Percentiles rank a stretch among this genome's conserved stretches.
These are phyloP conservation scores for Melampsora abietis-canadensis DNA, from an alignment of 1,284 basidiomycete species.

Conservation along the genomic window DNA sequence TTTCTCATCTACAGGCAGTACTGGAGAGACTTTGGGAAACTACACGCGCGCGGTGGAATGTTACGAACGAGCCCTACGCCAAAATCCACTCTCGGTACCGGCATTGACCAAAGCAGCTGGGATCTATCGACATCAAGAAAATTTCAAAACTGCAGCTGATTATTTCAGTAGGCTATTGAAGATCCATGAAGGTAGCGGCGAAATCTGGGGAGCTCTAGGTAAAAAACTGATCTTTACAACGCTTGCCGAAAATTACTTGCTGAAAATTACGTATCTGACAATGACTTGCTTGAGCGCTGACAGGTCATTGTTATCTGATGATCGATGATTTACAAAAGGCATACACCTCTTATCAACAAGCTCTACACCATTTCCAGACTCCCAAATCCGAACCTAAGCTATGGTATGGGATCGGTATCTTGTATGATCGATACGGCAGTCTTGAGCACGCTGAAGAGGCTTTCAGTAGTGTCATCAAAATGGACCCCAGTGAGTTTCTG, in stretches of 20 bases:
- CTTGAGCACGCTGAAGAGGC: constrained; percentile 98
- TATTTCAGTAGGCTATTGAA: constrained; percentile 53
- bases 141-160: constrained; percentile 55
- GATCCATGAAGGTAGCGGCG: constrained; percentile 85
- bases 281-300: constrained; percentile 7
- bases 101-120: constrained; percentile 81
- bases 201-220: constrained; percentile 91
- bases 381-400: constrained; percentile 98
- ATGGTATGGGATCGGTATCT: constrained; percentile 98
- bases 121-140: constrained; percentile 60
- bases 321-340: constrained; percentile 98
- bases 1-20: constrained; percentile 48
- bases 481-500: constrained; percentile 76
- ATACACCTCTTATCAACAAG: constrained; percentile 97
- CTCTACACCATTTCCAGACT: constrained; percentile 88
- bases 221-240: constrained; percentile 51
- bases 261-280: constrained; percentile 49
- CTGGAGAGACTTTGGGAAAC: constrained; percentile 84
- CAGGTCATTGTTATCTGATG: constrained; percentile 95
- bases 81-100: constrained; percentile 80
- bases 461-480: constrained; percentile 89
- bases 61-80: constrained; percentile 85
- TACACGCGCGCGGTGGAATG: constrained; percentile 80
- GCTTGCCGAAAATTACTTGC: constrained; percentile 47
- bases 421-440: constrained; percentile 96